Percentiles rank a stretch among this genome's conserved stretches.
Conservation (phyloP, 495 filamentous ascomycete genomes). For the Chaetomium tenue region DNA sequence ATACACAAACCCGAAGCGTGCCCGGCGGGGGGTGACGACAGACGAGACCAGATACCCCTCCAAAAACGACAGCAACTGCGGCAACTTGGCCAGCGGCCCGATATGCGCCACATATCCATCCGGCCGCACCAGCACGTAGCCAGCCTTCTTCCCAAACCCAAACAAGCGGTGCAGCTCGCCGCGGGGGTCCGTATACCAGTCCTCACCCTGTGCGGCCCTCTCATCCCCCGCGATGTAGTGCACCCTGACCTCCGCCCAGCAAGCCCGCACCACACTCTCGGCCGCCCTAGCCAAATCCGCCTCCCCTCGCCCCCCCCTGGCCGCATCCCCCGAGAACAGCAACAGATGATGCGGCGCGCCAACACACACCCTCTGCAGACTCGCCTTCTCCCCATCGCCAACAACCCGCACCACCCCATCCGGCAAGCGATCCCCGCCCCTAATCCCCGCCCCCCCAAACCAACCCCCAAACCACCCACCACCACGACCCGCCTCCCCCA, state of each 20-base stretch:
- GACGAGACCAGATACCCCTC: constrained; percentile 9
- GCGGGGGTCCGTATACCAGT: constrained; percentile 31
- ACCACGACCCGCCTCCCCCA: constrained; percentile 34
- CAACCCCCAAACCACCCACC: too few relatives aligned
- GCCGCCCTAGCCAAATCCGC: constrained; percentile 21
- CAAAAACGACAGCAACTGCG: constrained; percentile 33
- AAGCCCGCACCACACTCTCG: constrained; percentile 19
- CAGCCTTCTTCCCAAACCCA: constrained; percentile 34
- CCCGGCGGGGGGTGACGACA: background rate
- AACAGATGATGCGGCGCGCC: constrained; percentile 35
- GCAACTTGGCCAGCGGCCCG: constrained; percentile 32
- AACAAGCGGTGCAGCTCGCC: constrained; percentile 37
- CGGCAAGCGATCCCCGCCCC: constrained; percentile 38
- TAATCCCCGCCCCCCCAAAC: constrained; percentile 19
- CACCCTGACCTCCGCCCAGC: constrained; percentile 21
- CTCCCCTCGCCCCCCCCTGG: constrained; percentile 12
- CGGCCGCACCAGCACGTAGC: constrained; percentile 43
- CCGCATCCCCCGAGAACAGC: constrained; percentile 35
- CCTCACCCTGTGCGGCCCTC: background rate
- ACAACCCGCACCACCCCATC: constrained; percentile 24
- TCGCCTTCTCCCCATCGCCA: constrained; percentile 8
- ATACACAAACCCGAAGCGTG: background rate
- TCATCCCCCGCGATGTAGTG: constrained; percentile 25
- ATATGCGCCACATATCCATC: constrained; percentile 45
- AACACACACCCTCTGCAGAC: constrained; percentile 33